Conservation (phyloP, 2,329 filamentous ascomycete species). For the Verticillium albo-atrum region DNA sequence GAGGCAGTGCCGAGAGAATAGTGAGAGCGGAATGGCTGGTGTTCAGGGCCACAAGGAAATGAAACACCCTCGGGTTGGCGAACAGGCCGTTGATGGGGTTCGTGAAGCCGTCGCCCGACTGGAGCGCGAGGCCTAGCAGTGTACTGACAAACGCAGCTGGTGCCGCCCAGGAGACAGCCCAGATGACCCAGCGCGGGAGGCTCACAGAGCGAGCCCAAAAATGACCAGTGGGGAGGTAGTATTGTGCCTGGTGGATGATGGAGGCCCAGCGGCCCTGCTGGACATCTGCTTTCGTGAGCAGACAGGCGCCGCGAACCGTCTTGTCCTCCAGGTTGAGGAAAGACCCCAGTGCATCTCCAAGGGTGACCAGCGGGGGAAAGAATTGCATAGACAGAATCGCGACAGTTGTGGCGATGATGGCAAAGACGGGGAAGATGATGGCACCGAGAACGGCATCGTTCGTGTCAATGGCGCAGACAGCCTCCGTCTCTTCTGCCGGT, state of each 20-base stretch:
- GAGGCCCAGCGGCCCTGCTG: constrained; percentile 35
- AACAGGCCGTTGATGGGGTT: neutral
- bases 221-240: constrained; percentile 33
- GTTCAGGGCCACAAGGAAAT: constrained; percentile 9
- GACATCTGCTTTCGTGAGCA: constrained; percentile 43
- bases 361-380: constrained; percentile 41
- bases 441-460: constrained; percentile 38
- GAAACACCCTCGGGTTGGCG: constrained; percentile 7
- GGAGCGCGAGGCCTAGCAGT: constrained; percentile 23
- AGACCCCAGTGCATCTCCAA: constrained; percentile 47
- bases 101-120: neutral
- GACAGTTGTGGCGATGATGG: constrained; percentile 27
- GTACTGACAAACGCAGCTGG: constrained; percentile 31
- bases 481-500: constrained; percentile 5
- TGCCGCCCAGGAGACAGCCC: constrained; percentile 31
- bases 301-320: constrained; percentile 36
- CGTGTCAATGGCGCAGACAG: constrained; percentile 35
- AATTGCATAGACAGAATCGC: constrained; percentile 21
- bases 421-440: constrained; percentile 35
- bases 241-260: constrained; percentile 30
- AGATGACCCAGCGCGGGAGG: constrained; percentile 35
- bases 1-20: constrained; percentile 41
- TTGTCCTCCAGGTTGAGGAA: constrained; percentile 42
- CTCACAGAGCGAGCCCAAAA: constrained; percentile 43
- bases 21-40: constrained; percentile 21